Evolutionary conservation across 257 asterid genomes (phyloP), one percentile per base, ranked within the genome.

Genomic region (Eustoma russellianum): DNA sequence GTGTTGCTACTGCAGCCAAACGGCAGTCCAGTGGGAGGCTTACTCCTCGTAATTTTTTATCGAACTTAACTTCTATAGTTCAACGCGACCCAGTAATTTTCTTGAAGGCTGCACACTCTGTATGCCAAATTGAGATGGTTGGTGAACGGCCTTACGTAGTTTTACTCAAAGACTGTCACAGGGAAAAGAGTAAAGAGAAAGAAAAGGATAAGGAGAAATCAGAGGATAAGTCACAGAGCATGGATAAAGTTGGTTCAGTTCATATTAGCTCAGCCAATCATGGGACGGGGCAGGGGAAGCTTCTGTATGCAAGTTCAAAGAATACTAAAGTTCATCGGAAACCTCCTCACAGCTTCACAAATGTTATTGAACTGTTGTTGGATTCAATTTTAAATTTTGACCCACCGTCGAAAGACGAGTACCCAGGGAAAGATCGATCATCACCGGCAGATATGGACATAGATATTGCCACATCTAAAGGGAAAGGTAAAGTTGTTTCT

Each of bases 121-220:
- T 86, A 47, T 89, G 97, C 73, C 93, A 86, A 69, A 86, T 86
- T 75, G 97, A 89, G 83, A 86, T 83, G 94, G 83, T 83, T 64
- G 94, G 94, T 52, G 97, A 86, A 59, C 75, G 97, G 75, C 97
- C 94, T 3, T 89, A 76, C 61, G 52, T 89, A 64, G 83, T 83
- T 34, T 69, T 83, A 66, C 77, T 78, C 59, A 89, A 87, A 80
- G 95, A 89, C 50, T 86, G 94, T 10, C 95, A 89, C 50, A 89
- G 74, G 82, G 95, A 85, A 56, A 88, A 81, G 67, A 12, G 48
- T 55, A 81, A 76, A 71, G 90, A 83, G 52, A 89, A 69, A 78
- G 95, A 88, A 17, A 88, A 78, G 76, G 96, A 83, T 72, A 87
- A 59, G 71, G 97, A 85, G 55, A 89, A 79, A 73, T 59, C 80